phyloP scores from a whole-genome alignment of 2,329 filamentous ascomycete genomes.

The Mycosphaerella sp. region DNA sequence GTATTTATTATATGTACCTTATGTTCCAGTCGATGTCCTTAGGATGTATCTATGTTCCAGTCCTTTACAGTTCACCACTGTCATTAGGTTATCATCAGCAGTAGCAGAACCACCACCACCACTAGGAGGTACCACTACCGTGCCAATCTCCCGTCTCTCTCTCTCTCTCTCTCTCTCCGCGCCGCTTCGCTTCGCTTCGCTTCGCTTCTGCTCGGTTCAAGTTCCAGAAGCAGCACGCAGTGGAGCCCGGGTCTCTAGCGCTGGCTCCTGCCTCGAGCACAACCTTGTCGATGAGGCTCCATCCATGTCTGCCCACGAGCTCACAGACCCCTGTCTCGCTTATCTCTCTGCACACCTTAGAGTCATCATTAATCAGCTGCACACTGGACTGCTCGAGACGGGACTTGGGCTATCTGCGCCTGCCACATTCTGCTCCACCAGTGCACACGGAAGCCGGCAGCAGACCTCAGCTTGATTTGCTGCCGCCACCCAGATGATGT shows the following conservation, averaged over 20 bases:
- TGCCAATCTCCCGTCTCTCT: too few species aligned
- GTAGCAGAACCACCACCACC: too few species aligned
- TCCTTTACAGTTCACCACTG: too few species aligned
- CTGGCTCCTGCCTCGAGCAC: background rate
- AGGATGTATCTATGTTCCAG: too few species aligned
- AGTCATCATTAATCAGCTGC: background rate
- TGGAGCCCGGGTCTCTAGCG: slow-evolving; percentile 2
- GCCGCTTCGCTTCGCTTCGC: slow-evolving; percentile 2
- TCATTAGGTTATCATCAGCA: too few species aligned
- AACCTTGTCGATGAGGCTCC: background rate
- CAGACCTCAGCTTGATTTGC: background rate
- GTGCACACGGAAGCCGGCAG: slow-evolving; percentile 5
- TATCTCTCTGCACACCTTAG: slow-evolving; percentile 5
- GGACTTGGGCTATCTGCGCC: too few species aligned
- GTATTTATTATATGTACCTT: too few species aligned
- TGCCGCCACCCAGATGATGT: background rate
- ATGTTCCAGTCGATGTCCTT: too few species aligned
- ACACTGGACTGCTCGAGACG: background rate
- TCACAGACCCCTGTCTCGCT: slow-evolving; percentile 2
- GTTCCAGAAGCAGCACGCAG: slow-evolving; percentile 6
- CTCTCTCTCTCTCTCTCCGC: too few species aligned
- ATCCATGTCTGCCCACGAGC: background rate
- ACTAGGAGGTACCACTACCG: too few species aligned
- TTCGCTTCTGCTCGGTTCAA: slow-evolving; percentile 3
- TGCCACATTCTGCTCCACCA: background rate